Evolutionary conservation across 345 rosid genomes (phyloP).

Genomic region (Excoecaria agallocha): DNA sequence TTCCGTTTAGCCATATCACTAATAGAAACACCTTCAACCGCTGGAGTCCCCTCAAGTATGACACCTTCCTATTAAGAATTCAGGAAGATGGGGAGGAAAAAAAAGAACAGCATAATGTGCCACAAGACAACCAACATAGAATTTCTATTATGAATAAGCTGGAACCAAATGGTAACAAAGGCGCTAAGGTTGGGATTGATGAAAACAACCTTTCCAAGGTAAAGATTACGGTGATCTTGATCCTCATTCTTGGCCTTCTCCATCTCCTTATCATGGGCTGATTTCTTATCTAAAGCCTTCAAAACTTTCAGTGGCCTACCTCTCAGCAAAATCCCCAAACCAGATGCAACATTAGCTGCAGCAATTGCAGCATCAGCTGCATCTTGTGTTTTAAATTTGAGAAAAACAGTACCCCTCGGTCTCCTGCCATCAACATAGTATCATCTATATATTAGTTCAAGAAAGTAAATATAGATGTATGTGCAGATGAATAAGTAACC

Average conservation of each 20-base stretch:
- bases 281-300: conserved; percentile 80
- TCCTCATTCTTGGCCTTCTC: conserved; percentile 70
- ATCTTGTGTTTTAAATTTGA: conserved; percentile 72
- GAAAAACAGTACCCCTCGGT: conserved; percentile 87
- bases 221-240: conserved; percentile 74
- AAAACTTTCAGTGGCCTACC: conserved; percentile 73
- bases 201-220: conserved; percentile 72
- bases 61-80: conserved; percentile 68
- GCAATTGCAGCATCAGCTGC: conserved; percentile 69
- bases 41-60: conserved; percentile 80
- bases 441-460: neutral
- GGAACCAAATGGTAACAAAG: neutral
- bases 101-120: neutral
- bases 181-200: neutral
- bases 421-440: conserved; percentile 53
- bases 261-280: conserved; percentile 66
- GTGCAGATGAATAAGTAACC: conserved; percentile 9
- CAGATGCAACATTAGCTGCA: conserved; percentile 61
- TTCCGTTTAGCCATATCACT: conserved; percentile 72
- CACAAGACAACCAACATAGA: neutral
- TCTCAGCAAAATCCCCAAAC: conserved; percentile 67
- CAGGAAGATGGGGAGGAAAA: neutral
- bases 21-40: conserved; percentile 83
- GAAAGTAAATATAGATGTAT: conserved; percentile 7
- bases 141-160: neutral